Evolutionary conservation across 345 rosid genomes (phyloP).

Genomic region (Melaleuca alternifolia): DNA sequence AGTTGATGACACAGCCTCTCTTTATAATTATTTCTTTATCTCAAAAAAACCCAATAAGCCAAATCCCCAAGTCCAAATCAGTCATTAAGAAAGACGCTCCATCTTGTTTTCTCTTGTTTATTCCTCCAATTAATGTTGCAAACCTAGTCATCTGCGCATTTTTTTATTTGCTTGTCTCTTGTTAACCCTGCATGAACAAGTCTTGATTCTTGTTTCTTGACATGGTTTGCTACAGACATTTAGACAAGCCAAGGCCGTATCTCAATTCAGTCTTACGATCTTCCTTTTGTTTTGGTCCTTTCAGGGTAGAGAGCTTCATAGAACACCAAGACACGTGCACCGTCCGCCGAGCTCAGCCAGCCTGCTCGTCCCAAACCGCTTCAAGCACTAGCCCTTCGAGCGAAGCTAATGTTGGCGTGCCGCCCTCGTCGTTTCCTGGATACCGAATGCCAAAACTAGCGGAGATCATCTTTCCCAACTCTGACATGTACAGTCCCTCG

Average conservation of each 20-base stretch:
- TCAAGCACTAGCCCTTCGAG: conserved; percentile 55
- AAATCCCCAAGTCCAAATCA: neutral
- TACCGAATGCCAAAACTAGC: neutral
- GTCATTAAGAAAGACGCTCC: neutral
- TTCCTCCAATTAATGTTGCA: neutral
- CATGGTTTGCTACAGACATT: neutral
- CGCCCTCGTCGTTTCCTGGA: neutral
- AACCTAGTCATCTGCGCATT: neutral
- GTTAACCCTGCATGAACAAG: neutral
- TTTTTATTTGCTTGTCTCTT: neutral
- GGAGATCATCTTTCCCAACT: neutral
- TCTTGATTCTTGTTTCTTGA: neutral
- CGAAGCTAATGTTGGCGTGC: conserved; percentile 29
- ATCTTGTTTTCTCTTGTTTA: neutral
- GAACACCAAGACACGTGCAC: conserved; percentile 90
- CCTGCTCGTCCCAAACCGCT: conserved; percentile 44
- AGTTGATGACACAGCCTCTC: neutral
- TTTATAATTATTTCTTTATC: neutral
- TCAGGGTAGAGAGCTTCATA: conserved; percentile 95
- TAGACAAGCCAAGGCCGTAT: neutral
- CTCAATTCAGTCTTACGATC: neutral
- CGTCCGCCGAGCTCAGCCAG: conserved; percentile 40
- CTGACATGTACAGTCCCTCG: neutral
- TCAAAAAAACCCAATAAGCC: neutral
- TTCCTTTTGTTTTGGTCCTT: neutral